A percentile compares a stretch with the other conserved stretches of the same genome.
Evolutionary conservation across 2,329 filamentous ascomycete species (phyloP).

Genomic region (Mycogone perniciosa): DNA sequence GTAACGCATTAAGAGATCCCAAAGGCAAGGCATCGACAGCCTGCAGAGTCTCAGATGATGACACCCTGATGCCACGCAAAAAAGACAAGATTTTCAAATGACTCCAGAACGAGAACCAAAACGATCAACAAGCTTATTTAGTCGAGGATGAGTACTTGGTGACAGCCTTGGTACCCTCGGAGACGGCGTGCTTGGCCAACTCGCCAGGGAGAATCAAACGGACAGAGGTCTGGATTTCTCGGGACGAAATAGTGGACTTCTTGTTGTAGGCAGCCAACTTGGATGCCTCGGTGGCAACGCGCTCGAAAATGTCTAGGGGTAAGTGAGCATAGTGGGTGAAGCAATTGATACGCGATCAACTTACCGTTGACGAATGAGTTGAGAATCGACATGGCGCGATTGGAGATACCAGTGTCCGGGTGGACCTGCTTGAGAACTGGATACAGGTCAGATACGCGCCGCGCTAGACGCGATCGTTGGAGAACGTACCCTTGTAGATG

Average conservation of each 20-base stretch:
- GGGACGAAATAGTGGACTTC: slow-evolving; percentile 99
- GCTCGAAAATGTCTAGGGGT: slow-evolving; percentile 87
- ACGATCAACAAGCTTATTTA: slow-evolving; percentile 66
- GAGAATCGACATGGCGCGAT: slow-evolving; percentile 98
- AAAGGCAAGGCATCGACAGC: slow-evolving; percentile 27
- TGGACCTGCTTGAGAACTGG: slow-evolving; percentile 99
- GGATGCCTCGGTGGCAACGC: slow-evolving; percentile 94
- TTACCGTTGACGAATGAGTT: slow-evolving; percentile 99
- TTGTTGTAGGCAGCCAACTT: slow-evolving; percentile 99
- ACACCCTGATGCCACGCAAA: slow-evolving; percentile 53
- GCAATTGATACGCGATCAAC: slow-evolving; percentile 23
- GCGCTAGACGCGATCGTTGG: background rate
- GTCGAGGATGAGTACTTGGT: slow-evolving; percentile 99
- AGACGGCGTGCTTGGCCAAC: slow-evolving; percentile 98
- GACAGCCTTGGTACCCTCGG: slow-evolving; percentile 98
- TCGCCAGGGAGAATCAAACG: slow-evolving; percentile 97
- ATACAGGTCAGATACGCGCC: slow-evolving; percentile 8
- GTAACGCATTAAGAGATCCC: slow-evolving; percentile 67
- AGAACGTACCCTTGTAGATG: slow-evolving; percentile 93
- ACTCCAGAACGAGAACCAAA: slow-evolving; percentile 49
- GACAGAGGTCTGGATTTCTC: slow-evolving; percentile 99
- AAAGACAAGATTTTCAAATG: slow-evolving; percentile 40
- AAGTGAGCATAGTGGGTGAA: background rate
- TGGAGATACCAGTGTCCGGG: slow-evolving; percentile 99
- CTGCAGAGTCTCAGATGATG: slow-evolving; percentile 48